Conservation (phyloP, 805 yeast species). For the Debaryomyces maramus region DNA sequence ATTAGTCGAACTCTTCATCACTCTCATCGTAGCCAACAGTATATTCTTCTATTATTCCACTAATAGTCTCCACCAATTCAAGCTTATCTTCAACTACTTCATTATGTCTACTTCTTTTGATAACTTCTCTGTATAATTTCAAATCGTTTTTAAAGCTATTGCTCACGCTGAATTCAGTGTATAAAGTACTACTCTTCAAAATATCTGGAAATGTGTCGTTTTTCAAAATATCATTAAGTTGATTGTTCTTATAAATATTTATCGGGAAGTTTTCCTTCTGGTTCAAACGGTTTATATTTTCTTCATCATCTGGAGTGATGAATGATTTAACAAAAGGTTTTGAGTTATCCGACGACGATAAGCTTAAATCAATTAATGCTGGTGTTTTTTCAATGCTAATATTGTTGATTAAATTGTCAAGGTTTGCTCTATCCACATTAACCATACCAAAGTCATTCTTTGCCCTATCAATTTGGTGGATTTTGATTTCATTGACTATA, state of each 20-base stretch:
- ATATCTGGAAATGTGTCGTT: constrained; percentile 31
- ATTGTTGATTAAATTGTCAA: neutral
- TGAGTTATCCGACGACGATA: constrained; percentile 1
- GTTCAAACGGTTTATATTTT: constrained; percentile 1
- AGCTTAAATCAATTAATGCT: constrained; percentile 5
- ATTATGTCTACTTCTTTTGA: constrained; percentile 16
- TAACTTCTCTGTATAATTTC: constrained; percentile 26
- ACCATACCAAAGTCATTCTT: constrained; percentile 7
- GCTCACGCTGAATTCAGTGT: constrained; percentile 26
- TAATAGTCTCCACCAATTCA: constrained; percentile 36
- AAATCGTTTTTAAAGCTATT: constrained; percentile 22
- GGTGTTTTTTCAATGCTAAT: neutral
- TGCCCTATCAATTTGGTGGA: constrained; percentile 10
- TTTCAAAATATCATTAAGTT: constrained; percentile 21
- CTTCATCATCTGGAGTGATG: constrained; percentile 7
- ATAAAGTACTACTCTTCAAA: constrained; percentile 9
- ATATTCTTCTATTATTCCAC: constrained; percentile 32
- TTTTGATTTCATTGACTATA: constrained; percentile 42
- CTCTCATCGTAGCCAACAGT: constrained; percentile 31
- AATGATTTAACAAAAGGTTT: constrained; percentile 12
- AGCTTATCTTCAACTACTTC: constrained; percentile 32
- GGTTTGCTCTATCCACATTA: constrained; percentile 8
- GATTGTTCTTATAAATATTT: constrained; percentile 9
- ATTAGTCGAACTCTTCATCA: constrained; percentile 20
- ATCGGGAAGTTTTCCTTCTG: constrained; percentile 4